phyloP scores from a whole-genome alignment of 208 protist species.

The Leishmania braziliensis region DNA sequence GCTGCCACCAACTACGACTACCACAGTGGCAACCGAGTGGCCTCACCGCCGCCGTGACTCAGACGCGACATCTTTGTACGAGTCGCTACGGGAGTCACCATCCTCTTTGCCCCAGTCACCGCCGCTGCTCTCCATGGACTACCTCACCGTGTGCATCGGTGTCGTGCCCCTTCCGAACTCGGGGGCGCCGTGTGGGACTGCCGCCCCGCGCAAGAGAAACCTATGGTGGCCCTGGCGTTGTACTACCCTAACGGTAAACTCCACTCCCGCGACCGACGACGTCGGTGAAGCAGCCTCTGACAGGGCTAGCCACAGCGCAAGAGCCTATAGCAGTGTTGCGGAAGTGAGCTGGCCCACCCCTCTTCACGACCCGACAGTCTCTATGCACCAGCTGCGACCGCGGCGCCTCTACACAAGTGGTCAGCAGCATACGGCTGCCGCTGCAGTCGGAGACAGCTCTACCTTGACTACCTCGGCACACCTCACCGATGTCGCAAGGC shows the following conservation, averaged over 20 bases:
- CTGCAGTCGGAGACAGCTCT: background rate
- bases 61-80: background rate
- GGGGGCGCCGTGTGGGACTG: background rate
- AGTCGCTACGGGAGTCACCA: background rate
- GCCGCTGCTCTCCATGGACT: background rate
- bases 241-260: background rate
- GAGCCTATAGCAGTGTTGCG: background rate
- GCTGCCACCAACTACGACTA: too few relatives aligned
- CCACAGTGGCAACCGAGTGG: background rate
- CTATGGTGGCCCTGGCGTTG: slow-evolving; percentile 8
- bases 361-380: background rate
- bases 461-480: background rate
- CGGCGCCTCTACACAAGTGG: background rate
- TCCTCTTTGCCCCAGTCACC: background rate
- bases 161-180: slow-evolving; percentile 52
- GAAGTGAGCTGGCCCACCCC: background rate
- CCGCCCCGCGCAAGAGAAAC: background rate
- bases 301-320: background rate
- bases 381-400: slow-evolving; percentile 4
- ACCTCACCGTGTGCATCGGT: slow-evolving; percentile 46
- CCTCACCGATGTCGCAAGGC: background rate
- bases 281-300: background rate
- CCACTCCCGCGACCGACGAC: background rate
- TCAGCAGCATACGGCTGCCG: background rate
- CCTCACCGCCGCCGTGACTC: background rate